Conservation (phyloP, 2,329 filamentous ascomycete genomes). For the Aspergillaceae sp. region DNA sequence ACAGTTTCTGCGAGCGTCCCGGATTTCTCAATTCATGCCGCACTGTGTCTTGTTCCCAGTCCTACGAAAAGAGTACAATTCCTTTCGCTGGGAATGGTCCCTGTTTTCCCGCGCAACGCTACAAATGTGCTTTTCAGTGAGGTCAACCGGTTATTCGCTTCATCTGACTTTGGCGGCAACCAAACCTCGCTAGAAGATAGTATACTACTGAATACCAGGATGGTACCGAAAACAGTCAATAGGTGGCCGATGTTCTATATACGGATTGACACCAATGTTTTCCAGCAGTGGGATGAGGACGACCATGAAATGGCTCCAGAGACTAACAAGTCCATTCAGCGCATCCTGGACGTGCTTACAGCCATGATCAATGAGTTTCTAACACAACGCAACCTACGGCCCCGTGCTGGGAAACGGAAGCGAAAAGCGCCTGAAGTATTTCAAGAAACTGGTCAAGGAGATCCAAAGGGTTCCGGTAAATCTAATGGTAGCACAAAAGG, state of each 20-base stretch:
- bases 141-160: conserved; percentile 66
- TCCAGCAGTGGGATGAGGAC: conserved; percentile 35
- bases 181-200: conserved; percentile 25
- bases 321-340: conserved; percentile 41
- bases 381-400: conserved; percentile 60
- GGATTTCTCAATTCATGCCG: conserved; percentile 56
- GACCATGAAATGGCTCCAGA: conserved; percentile 23
- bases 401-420: conserved; percentile 30
- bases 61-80: conserved; percentile 71
- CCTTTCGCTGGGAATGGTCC: conserved; percentile 65
- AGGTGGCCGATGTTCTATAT: conserved; percentile 85
- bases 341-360: conserved; percentile 56
- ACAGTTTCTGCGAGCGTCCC: conserved; percentile 58
- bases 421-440: conserved; percentile 3
- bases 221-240: conserved; percentile 58
- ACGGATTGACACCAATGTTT: conserved; percentile 48
- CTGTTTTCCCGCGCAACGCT: conserved; percentile 49
- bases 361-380: conserved; percentile 68
- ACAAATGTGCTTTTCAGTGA: conserved; percentile 64
- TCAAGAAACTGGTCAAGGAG: not conserved
- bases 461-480: conserved; percentile 1
- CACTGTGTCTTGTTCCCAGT: conserved; percentile 61
- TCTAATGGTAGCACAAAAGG: not conserved
- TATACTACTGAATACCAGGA: conserved; percentile 41
- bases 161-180: conserved; percentile 64